Base-by-base conservation (phyloP, 495 filamentous ascomycete species). In the Daldinia concentrica region DNA sequence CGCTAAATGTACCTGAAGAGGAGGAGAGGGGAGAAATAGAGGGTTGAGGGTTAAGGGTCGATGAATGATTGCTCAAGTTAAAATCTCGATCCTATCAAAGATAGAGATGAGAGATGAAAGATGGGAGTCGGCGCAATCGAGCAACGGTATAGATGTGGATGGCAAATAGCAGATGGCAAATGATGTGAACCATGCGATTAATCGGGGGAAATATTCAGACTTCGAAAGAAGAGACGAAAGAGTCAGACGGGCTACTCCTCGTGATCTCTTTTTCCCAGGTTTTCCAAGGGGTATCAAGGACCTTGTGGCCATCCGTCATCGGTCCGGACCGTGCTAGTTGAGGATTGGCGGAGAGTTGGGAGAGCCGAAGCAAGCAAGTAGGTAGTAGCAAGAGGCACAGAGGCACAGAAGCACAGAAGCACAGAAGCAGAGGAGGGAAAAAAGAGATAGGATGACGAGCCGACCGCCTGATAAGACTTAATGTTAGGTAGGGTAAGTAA, bases 271-370 rank as follows among this genome's bases (percentile, higher is more conserved):
- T 62, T 29, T 36, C 55, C 43, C 17, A 48, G 43, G 56, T 39
- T 34, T 45, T 36, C n/a, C 14, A 27, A 56, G 27, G 63, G 50
- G 22, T 54, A 54, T 54, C 50, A 54, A 54, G 26, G 54, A 77
- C 69, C 76, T 75, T 76, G 74, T 78, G 74, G 71, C 71, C 74
- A 76, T 76, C 76, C 74, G 76, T 78, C 76, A 77, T 77, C 76
- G 76, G 76, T 77, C 76, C 68, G 73, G 68, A 69, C 73, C 69
- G 66, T 73, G 55, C 52, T 67, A 60, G 51, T 30, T 24, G 54
- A 66, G 36, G 57, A 55, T 72, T 34, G 58, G 63, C 57, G 54
- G 58, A 43, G 57, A 62, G 61, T 57, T 68, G 51, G 64, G 51
- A 72, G 17, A 60, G 56, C 56, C 41, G n/a, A 58, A 60, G 55